Percentiles rank a stretch among this genome's conserved stretches.
Conservation (phyloP, 176 grass and related monocot species). For the Musa itinerans region DNA sequence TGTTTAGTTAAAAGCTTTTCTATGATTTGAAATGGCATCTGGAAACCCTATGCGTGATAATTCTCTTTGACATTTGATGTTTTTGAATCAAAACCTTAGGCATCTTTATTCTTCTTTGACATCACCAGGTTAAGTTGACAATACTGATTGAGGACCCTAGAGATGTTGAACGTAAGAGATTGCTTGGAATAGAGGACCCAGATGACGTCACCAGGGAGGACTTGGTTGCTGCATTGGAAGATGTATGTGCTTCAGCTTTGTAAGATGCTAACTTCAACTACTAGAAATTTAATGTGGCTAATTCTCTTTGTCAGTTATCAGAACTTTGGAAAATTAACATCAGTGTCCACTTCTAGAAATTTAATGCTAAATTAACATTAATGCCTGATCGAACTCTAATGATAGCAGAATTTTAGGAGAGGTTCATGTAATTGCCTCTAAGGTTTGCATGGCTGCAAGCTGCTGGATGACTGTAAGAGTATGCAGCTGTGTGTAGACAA, state of each 20-base stretch:
- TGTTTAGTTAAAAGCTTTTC: not conserved
- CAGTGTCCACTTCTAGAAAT: not conserved
- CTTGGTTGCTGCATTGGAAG: constrained; percentile 69
- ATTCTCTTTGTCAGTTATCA: not conserved
- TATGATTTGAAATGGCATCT: not conserved
- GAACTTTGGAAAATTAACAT: not conserved
- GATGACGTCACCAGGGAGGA: constrained; percentile 82
- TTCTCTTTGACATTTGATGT: not conserved
- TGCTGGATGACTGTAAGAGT: not conserved
- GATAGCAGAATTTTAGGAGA: too few species aligned
- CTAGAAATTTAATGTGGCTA: not conserved
- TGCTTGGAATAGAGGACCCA: constrained; percentile 84
- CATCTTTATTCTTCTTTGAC: constrained; percentile 13
- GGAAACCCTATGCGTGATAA: not conserved
- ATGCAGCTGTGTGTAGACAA: not conserved
- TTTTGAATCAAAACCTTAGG: not conserved
- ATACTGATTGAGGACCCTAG: constrained; percentile 98
- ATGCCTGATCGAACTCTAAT: not conserved
- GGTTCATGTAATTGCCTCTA: not conserved
- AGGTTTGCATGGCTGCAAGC: not conserved
- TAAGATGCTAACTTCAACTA: constrained; percentile 18
- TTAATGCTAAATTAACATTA: not conserved
- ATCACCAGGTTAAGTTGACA: constrained; percentile 76
- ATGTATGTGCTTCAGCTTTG: constrained; percentile 43
- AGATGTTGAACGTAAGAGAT: constrained; percentile 74